Evolutionary conservation across 2,329 filamentous ascomycete genomes (phyloP).

Genomic region (Cytospora piceae): DNA sequence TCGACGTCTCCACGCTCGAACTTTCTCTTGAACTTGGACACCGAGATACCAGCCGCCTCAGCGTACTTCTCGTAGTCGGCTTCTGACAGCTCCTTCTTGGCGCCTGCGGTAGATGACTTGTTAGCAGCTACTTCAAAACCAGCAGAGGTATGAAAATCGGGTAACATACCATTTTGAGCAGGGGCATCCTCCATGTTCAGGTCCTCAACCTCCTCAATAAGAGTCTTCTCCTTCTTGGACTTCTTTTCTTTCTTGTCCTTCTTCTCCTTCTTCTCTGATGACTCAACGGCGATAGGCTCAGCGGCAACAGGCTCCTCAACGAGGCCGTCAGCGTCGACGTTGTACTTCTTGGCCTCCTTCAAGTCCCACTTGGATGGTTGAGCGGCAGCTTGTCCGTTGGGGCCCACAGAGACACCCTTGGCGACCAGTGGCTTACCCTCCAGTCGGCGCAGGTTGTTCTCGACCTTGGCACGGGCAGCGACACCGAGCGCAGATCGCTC

Average conservation of each 20-base stretch:
- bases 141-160: slow-evolving; percentile 37
- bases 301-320: slow-evolving; percentile 66
- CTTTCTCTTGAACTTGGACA: slow-evolving; percentile 79
- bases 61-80: slow-evolving; percentile 64
- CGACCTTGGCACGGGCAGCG: slow-evolving; percentile 70
- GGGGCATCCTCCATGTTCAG: slow-evolving; percentile 35
- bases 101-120: slow-evolving; percentile 36
- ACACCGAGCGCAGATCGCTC: slow-evolving; percentile 83
- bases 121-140: slow-evolving; percentile 30
- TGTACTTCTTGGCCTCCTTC: slow-evolving; percentile 93
- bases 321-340: slow-evolving; percentile 88
- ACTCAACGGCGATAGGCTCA: slow-evolving; percentile 17
- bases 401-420: slow-evolving; percentile 74
- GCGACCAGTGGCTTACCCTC: slow-evolving; percentile 89
- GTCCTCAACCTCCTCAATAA: slow-evolving; percentile 47
- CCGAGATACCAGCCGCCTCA: slow-evolving; percentile 68
- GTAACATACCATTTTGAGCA: slow-evolving; percentile 21
- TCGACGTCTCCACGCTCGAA: slow-evolving; percentile 75
- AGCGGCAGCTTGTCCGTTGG: slow-evolving; percentile 66
- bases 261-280: slow-evolving; percentile 38
- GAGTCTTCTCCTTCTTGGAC: slow-evolving; percentile 48
- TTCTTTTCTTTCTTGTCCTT: slow-evolving; percentile 48
- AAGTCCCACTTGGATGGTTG: slow-evolving; percentile 82
- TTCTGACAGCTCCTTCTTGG: slow-evolving; percentile 52
- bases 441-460: slow-evolving; percentile 74